phyloP scores from a whole-genome alignment of 2,329 filamentous ascomycete species.

The Exophiala xenobiotica region DNA sequence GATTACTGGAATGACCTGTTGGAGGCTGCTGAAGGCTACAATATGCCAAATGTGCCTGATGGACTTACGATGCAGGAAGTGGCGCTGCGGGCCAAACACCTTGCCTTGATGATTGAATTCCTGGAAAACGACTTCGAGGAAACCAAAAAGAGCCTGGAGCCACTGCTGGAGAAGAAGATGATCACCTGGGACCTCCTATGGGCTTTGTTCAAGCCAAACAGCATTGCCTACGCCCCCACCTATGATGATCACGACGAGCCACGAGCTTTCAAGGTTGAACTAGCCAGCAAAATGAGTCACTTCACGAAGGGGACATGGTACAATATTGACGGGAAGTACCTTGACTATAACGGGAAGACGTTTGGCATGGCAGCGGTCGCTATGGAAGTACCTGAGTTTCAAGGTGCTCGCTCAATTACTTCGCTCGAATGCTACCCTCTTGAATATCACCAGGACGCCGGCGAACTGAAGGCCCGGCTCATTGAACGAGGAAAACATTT shows the following conservation, averaged over 20 bases:
- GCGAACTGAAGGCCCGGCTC: conserved; percentile 62
- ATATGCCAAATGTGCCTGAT: not conserved
- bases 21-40: not conserved
- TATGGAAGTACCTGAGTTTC: conserved; percentile 71
- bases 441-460: conserved; percentile 73
- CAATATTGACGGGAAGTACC: conserved; percentile 69
- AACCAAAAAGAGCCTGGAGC: conserved; percentile 75
- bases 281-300: conserved; percentile 66
- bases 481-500: conserved; percentile 84
- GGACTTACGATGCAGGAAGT: not conserved
- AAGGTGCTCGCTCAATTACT: conserved; percentile 78
- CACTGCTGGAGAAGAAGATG: conserved; percentile 65
- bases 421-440: conserved; percentile 75
- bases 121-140: conserved; percentile 79
- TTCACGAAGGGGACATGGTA: conserved; percentile 75
- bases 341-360: conserved; percentile 84
- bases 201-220: conserved; percentile 86
- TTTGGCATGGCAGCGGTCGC: conserved; percentile 74
- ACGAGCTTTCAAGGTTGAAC: conserved; percentile 77
- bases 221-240: conserved; percentile 72
- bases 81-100: conserved; percentile 35
- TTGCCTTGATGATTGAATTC: conserved; percentile 73
- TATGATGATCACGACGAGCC: conserved; percentile 76
- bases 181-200: conserved; percentile 79
- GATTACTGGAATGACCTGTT: conserved; percentile 43